Base-by-base conservation (phyloP, 2,329 filamentous ascomycete species). In the Lachnellula suecica region DNA sequence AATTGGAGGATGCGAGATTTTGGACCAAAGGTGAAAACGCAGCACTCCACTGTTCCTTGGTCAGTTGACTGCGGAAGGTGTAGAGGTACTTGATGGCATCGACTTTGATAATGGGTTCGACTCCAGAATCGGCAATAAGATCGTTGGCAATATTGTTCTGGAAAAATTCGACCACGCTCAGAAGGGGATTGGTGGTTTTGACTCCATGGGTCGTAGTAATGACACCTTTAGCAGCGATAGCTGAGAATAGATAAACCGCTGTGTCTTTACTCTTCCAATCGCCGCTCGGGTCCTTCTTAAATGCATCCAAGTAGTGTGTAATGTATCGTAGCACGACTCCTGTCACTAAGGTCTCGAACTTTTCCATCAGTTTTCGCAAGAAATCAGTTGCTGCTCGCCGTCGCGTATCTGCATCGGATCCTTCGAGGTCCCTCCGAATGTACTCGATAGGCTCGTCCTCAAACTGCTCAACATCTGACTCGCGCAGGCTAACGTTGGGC, bases 381-480 rank as follows among this genome's bases (percentile, higher is more conserved):
- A 99, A 99, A 69, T 97, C 94, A 1, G 93, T 97, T 1, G 95
- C 92, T 37, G 94, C 93, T 65, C 94, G 83, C 61, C 94, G 81
- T 66, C 94, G 81, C 1, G 94, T 99, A 68, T 97, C 94, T 49
- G 88, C 95, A 71, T 99, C 94, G 2, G 94, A 97, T 6, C 94
- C 94, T 70, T 99, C 94, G 44, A 99, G 77, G 70, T 99, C 94
- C 64, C 91, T 83, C 58, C 94, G 83, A 66, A 99, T 99, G 68
- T 96, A 99, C 71, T 99, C 94, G 60, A 99, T 99, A 0, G 94
- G 94, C 74, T 99, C 95, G 68, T 99, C 95, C 68, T 99, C 94
- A 63, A 99, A 97, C 60, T 96, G 81, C 70, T 99, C 94, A 49
- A 96, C 82, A 60, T 99, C 95, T 0, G 92, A 94, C 65, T 97